Percentiles rank a stretch among this genome's conserved stretches.
Evolutionary conservation across 768 basidiomycete genomes (phyloP).

Genomic region (Agaricus subrufescens): DNA sequence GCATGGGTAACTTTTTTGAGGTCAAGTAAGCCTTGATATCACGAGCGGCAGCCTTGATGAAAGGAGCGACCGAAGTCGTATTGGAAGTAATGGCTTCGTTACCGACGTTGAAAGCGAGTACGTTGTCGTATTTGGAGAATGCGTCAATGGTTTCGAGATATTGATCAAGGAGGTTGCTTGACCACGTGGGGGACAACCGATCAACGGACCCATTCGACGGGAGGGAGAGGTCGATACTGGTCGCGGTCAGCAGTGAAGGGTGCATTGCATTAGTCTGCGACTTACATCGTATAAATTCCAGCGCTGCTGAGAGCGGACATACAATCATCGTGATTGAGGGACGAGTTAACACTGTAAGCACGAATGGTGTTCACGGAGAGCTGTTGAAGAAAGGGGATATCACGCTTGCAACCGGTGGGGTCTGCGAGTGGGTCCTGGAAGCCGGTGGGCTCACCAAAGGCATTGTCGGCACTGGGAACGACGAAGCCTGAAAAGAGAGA

Average conservation of each 20-base stretch:
- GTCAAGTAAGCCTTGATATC: constrained; percentile 83
- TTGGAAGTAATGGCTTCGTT: constrained; percentile 68
- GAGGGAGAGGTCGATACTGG: constrained; percentile 80
- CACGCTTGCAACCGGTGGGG: constrained; percentile 63
- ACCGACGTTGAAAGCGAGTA: constrained; percentile 86
- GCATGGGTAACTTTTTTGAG: constrained; percentile 56
- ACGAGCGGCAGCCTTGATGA: constrained; percentile 87
- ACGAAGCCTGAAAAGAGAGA: constrained; percentile 30
- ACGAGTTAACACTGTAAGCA: constrained; percentile 82
- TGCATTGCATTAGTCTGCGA: constrained; percentile 10
- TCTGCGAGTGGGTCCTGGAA: constrained; percentile 80
- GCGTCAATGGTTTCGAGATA: constrained; percentile 75
- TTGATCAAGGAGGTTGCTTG: constrained; percentile 71
- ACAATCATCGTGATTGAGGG: constrained; percentile 81
- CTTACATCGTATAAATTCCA: constrained; percentile 88
- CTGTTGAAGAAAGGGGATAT: constrained; percentile 70
- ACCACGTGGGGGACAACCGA: constrained; percentile 69
- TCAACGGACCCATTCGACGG: constrained; percentile 86
- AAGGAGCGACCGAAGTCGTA: constrained; percentile 63
- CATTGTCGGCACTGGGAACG: constrained; percentile 45
- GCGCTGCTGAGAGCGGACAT: constrained; percentile 74
- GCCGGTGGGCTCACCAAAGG: constrained; percentile 67
- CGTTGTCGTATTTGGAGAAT: constrained; percentile 85
- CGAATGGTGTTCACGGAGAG: constrained; percentile 80
- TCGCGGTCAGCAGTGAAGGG: constrained; percentile 10